phyloP scores from a whole-genome alignment of 1,284 basidiomycete genomes.

The Phellinidium pouzarii region DNA sequence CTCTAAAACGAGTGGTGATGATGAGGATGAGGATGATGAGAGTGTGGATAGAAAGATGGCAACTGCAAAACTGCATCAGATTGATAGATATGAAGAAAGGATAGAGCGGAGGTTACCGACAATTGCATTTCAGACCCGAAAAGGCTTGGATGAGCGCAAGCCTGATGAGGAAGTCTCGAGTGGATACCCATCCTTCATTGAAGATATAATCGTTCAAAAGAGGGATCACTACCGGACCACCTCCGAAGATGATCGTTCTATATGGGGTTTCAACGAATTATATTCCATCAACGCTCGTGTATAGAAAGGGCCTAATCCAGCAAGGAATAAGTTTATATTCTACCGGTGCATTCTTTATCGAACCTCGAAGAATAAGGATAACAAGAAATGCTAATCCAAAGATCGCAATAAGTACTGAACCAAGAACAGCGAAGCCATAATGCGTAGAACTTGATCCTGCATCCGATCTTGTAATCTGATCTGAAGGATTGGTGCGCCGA shows the following conservation, averaged over 20 bases:
- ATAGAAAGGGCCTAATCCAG: constrained; percentile 35
- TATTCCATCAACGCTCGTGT: constrained; percentile 25
- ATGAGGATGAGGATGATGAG: constrained; percentile 26
- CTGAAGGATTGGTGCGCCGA: too few species aligned
- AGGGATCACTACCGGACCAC: constrained; percentile 55
- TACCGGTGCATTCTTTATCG: constrained; percentile 25
- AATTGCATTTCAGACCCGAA: constrained; percentile 56
- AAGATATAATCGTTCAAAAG: constrained; percentile 50
- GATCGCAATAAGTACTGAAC: not conserved
- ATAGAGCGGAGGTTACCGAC: not conserved
- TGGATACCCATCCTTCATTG: constrained; percentile 42
- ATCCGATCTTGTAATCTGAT: not conserved
- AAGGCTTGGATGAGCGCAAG: constrained; percentile 49
- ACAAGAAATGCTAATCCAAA: constrained; percentile 26
- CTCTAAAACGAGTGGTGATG: constrained; percentile 34
- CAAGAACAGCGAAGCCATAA: not conserved
- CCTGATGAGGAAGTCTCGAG: constrained; percentile 51
- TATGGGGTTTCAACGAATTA: constrained; percentile 29
- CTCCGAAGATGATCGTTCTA: constrained; percentile 51
- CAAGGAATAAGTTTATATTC: constrained; percentile 35
- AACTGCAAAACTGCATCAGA: constrained; percentile 21
- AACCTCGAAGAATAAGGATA: constrained; percentile 30
- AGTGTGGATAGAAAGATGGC: constrained; percentile 51
- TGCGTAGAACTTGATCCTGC: not conserved
- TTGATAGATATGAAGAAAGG: not conserved